Percentiles rank a stretch among this genome's conserved stretches.
phyloP scores from a whole-genome alignment of 1,139 yeast genomes.

The Suhomyces maxii region DNA sequence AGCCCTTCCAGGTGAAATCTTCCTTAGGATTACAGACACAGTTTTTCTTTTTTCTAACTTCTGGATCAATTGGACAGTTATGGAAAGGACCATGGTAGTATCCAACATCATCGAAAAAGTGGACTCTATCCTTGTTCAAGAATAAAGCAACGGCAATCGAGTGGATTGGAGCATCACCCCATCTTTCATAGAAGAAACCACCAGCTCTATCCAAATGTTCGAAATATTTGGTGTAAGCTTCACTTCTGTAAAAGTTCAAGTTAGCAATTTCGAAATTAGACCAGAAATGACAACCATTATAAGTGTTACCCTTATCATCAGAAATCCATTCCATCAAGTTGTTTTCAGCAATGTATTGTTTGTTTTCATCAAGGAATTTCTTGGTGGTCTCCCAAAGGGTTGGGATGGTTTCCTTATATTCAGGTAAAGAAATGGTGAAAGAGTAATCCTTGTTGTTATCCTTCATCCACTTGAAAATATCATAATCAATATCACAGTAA shows the following conservation, averaged over 20 bases:
- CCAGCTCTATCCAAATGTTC: constrained; percentile 74
- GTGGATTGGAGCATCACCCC: constrained; percentile 95
- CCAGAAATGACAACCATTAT: constrained; percentile 87
- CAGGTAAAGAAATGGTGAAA: constrained; percentile 81
- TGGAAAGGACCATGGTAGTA: constrained; percentile 77
- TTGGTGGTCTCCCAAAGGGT: constrained; percentile 81
- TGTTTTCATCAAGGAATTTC: constrained; percentile 62
- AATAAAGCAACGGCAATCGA: constrained; percentile 83
- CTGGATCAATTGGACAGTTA: constrained; percentile 72
- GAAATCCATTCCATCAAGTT: constrained; percentile 74
- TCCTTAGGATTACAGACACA: constrained; percentile 72
- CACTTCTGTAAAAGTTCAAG: constrained; percentile 70
- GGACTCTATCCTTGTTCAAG: constrained; percentile 63
- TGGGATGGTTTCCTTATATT: constrained; percentile 75
- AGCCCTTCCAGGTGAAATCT: constrained; percentile 85
- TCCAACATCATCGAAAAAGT: constrained; percentile 82
- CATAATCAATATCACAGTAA: constrained; percentile 79
- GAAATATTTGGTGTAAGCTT: constrained; percentile 68
- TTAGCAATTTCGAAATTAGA: constrained; percentile 82
- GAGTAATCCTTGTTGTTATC: constrained; percentile 73
- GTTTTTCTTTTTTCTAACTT: constrained; percentile 50
- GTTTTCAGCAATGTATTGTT: constrained; percentile 62
- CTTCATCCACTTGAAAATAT: constrained; percentile 77
- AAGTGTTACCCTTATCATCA: constrained; percentile 64
- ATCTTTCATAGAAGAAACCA: constrained; percentile 87